phyloP scores from a whole-genome alignment of 495 filamentous ascomycete species.

The Aspergillus nanangensis region DNA sequence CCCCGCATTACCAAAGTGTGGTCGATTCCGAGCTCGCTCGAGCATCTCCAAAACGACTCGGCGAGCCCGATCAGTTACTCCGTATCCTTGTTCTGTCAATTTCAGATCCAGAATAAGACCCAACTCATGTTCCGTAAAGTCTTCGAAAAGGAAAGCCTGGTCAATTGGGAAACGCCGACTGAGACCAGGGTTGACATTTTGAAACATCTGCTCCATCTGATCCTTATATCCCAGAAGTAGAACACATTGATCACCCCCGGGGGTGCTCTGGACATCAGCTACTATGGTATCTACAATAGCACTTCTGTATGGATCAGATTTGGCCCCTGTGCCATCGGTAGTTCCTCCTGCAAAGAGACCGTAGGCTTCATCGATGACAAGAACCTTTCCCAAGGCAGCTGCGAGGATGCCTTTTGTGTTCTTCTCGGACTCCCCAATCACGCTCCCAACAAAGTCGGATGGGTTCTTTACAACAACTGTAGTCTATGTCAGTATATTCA shows the following conservation, averaged over 20 bases:
- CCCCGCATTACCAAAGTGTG: conserved; percentile 54
- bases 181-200: conserved; percentile 74
- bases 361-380: conserved; percentile 77
- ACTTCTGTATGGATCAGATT: conserved; percentile 54
- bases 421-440: conserved; percentile 62
- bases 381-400: conserved; percentile 62
- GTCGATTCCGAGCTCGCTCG: conserved; percentile 35
- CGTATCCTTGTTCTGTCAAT: conserved; percentile 41
- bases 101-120: conserved; percentile 50
- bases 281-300: conserved; percentile 78
- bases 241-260: conserved; percentile 75
- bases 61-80: conserved; percentile 35
- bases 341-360: conserved; percentile 37
- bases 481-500: neutral
- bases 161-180: conserved; percentile 62
- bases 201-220: conserved; percentile 75
- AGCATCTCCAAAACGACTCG: conserved; percentile 38
- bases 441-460: conserved; percentile 63
- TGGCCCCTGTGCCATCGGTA: conserved; percentile 11
- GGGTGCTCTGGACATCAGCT: conserved; percentile 71
- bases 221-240: conserved; percentile 73
- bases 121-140: conserved; percentile 60
- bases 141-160: conserved; percentile 64
- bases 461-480: conserved; percentile 66
- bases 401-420: conserved; percentile 69